A percentile compares a stretch with the other conserved stretches of the same genome.
phyloP scores from a whole-genome alignment of 345 rosid genomes.

The Syzygium jambos region DNA sequence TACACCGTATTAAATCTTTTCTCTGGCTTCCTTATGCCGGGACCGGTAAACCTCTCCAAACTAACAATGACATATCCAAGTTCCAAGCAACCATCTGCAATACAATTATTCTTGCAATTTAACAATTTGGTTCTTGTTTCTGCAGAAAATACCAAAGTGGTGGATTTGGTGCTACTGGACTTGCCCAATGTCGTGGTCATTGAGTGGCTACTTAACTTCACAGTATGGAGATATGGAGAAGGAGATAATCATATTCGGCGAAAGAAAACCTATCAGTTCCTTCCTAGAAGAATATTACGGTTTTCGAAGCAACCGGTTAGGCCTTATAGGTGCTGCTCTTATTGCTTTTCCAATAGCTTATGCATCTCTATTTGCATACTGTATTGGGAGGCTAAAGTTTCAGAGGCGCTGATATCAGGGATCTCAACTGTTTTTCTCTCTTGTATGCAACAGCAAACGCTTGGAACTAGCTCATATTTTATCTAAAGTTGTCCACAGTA shows the following conservation, averaged over 20 bases:
- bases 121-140: neutral
- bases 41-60: constrained; percentile 38
- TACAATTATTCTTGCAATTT: neutral
- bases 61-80: neutral
- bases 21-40: constrained; percentile 59
- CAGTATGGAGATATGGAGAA: constrained; percentile 62
- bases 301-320: constrained; percentile 26
- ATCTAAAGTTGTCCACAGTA: neutral
- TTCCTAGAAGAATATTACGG: constrained; percentile 57
- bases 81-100: neutral
- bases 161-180: constrained; percentile 73
- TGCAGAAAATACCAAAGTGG: constrained; percentile 79
- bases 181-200: constrained; percentile 63
- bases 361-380: constrained; percentile 52
- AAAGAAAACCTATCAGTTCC: constrained; percentile 24
- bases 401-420: constrained; percentile 36
- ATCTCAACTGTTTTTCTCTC: neutral
- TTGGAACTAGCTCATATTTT: neutral
- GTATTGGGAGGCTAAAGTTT: constrained; percentile 43
- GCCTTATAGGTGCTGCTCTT: constrained; percentile 26
- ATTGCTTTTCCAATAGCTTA: constrained; percentile 34
- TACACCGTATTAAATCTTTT: constrained; percentile 47
- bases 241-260: constrained; percentile 35
- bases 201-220: constrained; percentile 51
- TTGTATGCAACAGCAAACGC: neutral